Base-by-base conservation (phyloP, 2,329 filamentous ascomycete genomes). In the Ustulina deusta region DNA sequence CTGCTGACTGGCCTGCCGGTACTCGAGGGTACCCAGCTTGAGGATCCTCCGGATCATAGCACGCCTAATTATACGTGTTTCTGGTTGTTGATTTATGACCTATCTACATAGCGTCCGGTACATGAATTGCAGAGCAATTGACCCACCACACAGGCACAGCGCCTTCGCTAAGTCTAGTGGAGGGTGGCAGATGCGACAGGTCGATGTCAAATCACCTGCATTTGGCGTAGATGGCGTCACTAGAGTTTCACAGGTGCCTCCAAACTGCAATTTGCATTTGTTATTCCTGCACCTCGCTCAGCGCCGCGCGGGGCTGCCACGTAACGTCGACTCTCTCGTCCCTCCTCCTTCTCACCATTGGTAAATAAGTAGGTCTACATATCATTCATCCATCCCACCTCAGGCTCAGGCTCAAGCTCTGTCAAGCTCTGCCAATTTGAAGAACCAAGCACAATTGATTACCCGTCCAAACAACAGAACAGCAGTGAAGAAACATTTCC, bases 171-270 rank as follows among this genome's bases (percentile, higher is more conserved):
- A n/a, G n/a, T n/a, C n/a, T n/a, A n/a, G n/a, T n/a, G n/a, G n/a
- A n/a, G n/a, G n/a, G n/a, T n/a, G n/a, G n/a, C n/a, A n/a, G n/a
- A n/a, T n/a, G n/a, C n/a, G n/a, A n/a, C n/a, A n/a, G n/a, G n/a
- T n/a, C n/a, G 42, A 68, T 68, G 46, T 65, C 68, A 68, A 65
- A 70, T 68, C 65, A 68, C 68, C 29, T 57, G 65, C 65, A 70
- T 63, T 66, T 69, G 66, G 61, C 63, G 61, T 40, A 63, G 22
- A 69, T 68, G 61, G 68, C 68, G 65, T 69, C 68, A 70, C 68
- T 54, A 6, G 38, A 42, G 61, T 65, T 61, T 66, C 63, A 69
- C 55, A 38, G 20, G 22, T 36, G 36, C 22, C 52, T 44, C 22
- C 42, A 36, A 56, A 48, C 36, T 27, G 42, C 32, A 22, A 40